Conservation (phyloP, 768 basidiomycete genomes). For the Tylopilus subfusipes region DNA sequence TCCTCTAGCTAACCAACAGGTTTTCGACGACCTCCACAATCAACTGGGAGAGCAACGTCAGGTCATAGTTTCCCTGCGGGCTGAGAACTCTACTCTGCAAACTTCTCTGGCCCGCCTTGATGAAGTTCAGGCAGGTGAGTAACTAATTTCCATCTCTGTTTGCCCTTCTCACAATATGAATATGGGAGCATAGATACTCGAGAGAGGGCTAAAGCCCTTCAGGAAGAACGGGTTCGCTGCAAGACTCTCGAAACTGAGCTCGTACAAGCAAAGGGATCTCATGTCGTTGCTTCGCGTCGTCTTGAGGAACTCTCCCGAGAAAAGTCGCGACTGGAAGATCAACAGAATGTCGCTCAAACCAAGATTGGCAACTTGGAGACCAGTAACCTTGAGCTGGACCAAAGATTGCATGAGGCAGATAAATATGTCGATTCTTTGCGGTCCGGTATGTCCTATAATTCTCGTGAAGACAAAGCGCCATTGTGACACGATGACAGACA, state of each 20-base stretch:
- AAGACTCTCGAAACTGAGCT: slow-evolving; percentile 23
- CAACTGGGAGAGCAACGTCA: slow-evolving; percentile 19
- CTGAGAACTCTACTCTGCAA: slow-evolving; percentile 27
- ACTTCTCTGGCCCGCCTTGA: slow-evolving; percentile 28
- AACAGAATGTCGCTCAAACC: slow-evolving; percentile 6
- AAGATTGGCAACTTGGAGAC: slow-evolving; percentile 19
- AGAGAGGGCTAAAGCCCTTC: slow-evolving; percentile 12
- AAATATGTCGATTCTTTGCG: slow-evolving; percentile 15
- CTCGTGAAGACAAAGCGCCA: slow-evolving; percentile 23
- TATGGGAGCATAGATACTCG: slow-evolving; percentile 15
- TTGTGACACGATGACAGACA: slow-evolving; percentile 22
- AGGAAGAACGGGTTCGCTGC: slow-evolving; percentile 18
- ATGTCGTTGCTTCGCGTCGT: slow-evolving; percentile 7
- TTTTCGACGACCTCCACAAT: slow-evolving; percentile 11
- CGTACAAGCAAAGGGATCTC: slow-evolving; percentile 12
- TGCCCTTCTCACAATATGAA: neutral
- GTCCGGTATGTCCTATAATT: slow-evolving; percentile 21
- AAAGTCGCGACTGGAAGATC: slow-evolving; percentile 22
- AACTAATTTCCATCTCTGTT: neutral
- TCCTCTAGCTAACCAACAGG: neutral
- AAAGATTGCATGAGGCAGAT: slow-evolving; percentile 7
- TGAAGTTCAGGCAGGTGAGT: slow-evolving; percentile 32
- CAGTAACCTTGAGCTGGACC: slow-evolving; percentile 7
- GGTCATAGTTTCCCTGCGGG: slow-evolving; percentile 19
- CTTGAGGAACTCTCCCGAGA: slow-evolving; percentile 22